Evolutionary conservation across 2,329 filamentous ascomycete genomes (phyloP).

Genomic region (Colletotrichum incanum): DNA sequence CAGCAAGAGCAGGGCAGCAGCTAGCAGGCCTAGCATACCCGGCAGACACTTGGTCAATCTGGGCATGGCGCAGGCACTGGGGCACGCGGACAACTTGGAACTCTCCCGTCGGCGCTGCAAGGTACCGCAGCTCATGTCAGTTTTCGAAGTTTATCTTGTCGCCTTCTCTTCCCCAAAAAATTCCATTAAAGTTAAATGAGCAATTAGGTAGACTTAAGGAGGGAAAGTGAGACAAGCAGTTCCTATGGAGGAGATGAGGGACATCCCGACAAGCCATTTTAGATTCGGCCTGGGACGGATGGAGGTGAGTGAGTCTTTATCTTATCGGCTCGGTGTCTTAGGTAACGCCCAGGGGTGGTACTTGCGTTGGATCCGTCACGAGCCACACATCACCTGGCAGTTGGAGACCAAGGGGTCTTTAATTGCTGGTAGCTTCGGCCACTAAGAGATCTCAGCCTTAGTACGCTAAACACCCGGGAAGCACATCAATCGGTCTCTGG

Average conservation of each 20-base stretch:
- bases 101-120: neutral
- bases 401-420: neutral
- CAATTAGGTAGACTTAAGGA: neutral
- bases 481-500: slow-evolving; percentile 1
- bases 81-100: neutral
- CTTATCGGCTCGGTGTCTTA: neutral
- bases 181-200: neutral
- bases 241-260: neutral
- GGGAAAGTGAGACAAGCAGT: neutral
- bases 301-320: neutral
- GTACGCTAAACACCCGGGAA: neutral
- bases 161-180: neutral
- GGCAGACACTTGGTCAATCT: slow-evolving; percentile 24
- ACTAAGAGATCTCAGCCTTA: slow-evolving; percentile 14
- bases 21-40: slow-evolving; percentile 12
- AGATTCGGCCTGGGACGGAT: neutral
- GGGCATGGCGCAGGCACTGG: slow-evolving; percentile 16
- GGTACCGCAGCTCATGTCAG: neutral
- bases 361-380: slow-evolving; percentile 14
- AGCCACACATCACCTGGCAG: slow-evolving; percentile 31
- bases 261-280: neutral
- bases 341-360: neutral
- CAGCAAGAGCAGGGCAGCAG: neutral
- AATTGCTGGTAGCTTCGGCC: neutral
- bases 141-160: neutral